These are phyloP conservation scores for Parietaria judaica DNA, from an alignment of 306 rosid species.

Conservation along the genomic window DNA sequence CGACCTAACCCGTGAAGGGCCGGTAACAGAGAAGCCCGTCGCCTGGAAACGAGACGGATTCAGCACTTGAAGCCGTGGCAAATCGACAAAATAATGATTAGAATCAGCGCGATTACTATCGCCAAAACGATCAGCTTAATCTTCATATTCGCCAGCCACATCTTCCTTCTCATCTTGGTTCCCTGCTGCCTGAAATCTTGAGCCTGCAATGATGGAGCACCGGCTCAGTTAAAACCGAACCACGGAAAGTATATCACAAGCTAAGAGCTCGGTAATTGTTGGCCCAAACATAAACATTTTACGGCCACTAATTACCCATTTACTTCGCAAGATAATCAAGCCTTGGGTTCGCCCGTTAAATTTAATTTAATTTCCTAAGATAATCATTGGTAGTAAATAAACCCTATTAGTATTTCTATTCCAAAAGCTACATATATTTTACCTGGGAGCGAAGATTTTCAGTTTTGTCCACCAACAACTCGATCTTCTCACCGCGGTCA, in stretches of 20 bases:
- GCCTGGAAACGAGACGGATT: background rate
- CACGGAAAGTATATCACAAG: background rate
- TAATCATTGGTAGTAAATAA: too few relatives aligned
- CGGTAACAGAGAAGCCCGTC: background rate
- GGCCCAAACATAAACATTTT: too few relatives aligned
- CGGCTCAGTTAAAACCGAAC: background rate
- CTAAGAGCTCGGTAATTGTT: too few relatives aligned
- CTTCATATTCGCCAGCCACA: conserved; percentile 96
- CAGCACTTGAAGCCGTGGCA: conserved; percentile 66
- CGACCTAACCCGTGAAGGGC: conserved; percentile 15
- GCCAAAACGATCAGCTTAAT: conserved; percentile 68
- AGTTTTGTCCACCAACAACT: conserved; percentile 84
- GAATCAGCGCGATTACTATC: conserved; percentile 41
- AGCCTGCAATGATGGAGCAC: conserved; percentile 46
- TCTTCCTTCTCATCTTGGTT: conserved; percentile 69
- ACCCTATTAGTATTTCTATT: too few relatives aligned
- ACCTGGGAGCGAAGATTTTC: conserved; percentile 98
- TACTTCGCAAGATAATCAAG: too few relatives aligned
- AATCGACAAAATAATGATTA: conserved; percentile 52
- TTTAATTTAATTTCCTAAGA: too few relatives aligned
- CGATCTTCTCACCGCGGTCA: conserved; percentile 96
- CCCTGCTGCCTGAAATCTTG: conserved; percentile 74
- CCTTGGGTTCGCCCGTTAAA: too few relatives aligned
- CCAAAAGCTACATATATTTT: too few relatives aligned
- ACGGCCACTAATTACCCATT: too few relatives aligned